Base-by-base conservation (phyloP, 2,329 filamentous ascomycete species). In the Diaporthe destruens region DNA sequence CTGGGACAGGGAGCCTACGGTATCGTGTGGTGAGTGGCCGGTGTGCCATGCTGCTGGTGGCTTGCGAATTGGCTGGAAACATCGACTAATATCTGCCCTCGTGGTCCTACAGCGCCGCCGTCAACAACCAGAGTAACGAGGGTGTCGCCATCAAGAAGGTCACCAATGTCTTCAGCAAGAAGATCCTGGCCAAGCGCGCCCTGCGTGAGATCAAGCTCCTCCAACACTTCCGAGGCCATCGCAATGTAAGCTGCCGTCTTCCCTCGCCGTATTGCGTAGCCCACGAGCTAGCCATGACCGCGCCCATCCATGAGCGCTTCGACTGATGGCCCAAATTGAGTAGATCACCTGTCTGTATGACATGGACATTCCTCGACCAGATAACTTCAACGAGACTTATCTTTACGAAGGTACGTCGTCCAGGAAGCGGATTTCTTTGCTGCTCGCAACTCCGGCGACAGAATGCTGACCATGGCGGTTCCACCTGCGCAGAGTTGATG, bases 111-210 rank as follows among this genome's bases (percentile, higher is more conserved):
- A 98, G 95, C 84, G 96, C 96, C 74, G 96, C 96, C 71, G 94
- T 94, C 77, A 98, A 98, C 87, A 92, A 91, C 81, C 91, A 95
- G 83, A 97, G 93, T 42, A 92, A 91, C 80, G 96, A 99, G 82
- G 95, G 96, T 53, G 95, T 99, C 75, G 96, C 96, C 79, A 96
- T 99, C 88, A 99, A 99, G 86, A 99, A 99, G 86, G 94, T 99
- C 82, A 99, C 96, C 87, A 99, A 99, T 93, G 96, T 99, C 79
- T 99, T 99, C 85, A 98, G 95, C 89, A 99, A 99, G 87, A 98
- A 98, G 91, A 99, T 99, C 78, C 89, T 99, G 77, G 96, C 96
- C 79, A 99, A 99, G 91, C 94, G 96, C 80, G 96, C 96, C 65
- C 85, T 99, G 87, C 92, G 96, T 83, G 96, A 99, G 86, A 98